Evolutionary conservation across 495 filamentous ascomycete genomes (phyloP).

Genomic region (Penicillium chermesinum): DNA sequence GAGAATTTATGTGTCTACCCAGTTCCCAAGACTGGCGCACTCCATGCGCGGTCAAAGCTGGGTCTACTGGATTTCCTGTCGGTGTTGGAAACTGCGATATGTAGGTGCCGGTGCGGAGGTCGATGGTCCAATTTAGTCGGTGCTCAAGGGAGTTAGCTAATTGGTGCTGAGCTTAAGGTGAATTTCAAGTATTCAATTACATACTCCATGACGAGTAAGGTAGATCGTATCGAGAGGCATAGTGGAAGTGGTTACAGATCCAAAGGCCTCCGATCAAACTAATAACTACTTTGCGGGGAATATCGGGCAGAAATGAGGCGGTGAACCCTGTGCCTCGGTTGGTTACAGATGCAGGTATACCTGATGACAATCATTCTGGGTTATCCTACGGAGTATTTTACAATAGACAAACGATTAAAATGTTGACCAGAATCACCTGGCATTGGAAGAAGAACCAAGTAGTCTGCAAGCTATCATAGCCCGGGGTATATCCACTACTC

Average conservation of each 20-base stretch:
- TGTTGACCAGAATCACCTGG: constrained; percentile 22
- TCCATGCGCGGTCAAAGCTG: constrained; percentile 80
- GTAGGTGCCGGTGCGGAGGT: constrained; percentile 72
- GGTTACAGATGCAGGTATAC: too few relatives aligned
- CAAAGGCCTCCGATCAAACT: background rate
- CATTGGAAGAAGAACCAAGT: constrained; percentile 23
- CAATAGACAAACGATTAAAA: background rate
- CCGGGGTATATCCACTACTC: constrained; percentile 26
- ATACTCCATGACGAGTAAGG: constrained; percentile 79
- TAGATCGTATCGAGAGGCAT: constrained; percentile 75
- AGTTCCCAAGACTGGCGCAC: constrained; percentile 80
- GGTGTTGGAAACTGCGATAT: constrained; percentile 62
- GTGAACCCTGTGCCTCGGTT: constrained; percentile 17
- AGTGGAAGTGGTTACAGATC: background rate
- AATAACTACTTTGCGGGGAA: background rate
- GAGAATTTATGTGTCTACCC: constrained; percentile 52
- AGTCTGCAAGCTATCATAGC: constrained; percentile 26
- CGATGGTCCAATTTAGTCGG: constrained; percentile 81
- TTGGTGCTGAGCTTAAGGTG: constrained; percentile 7
- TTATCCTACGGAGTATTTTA: background rate
- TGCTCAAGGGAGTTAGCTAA: constrained; percentile 51
- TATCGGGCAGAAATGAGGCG: constrained; percentile 11
- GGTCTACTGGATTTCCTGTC: constrained; percentile 79
- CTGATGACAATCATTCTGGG: background rate
- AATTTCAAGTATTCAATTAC: constrained; percentile 25